Evolutionary conservation across 176 grass and related monocot genomes (phyloP).

Genomic region (Ensete ventricosum): DNA sequence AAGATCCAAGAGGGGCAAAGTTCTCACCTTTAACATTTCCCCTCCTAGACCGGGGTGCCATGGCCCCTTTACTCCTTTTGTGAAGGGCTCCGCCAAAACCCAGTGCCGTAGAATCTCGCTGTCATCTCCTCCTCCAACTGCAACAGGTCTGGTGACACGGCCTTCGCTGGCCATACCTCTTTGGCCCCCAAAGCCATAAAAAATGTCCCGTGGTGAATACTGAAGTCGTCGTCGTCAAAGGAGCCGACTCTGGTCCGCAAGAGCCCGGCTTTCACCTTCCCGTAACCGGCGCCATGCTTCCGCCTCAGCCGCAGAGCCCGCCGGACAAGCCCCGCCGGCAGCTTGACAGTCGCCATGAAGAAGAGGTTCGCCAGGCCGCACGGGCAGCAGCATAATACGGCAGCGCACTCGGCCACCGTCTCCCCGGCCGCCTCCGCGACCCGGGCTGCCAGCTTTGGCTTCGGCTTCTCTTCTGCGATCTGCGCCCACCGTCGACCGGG

Average conservation of each 20-base stretch:
- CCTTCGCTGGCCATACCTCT: neutral
- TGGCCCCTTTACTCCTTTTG: neutral
- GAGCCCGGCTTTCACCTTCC: slow-evolving; percentile 1
- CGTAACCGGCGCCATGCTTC: neutral
- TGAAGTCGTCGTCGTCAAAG: slow-evolving; percentile 3
- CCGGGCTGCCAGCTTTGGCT: neutral
- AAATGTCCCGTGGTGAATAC: neutral
- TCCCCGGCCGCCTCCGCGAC: slow-evolving; percentile 48
- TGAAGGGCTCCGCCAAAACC: slow-evolving; percentile 52
- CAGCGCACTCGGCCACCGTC: slow-evolving; percentile 60
- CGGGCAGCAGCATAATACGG: slow-evolving; percentile 73
- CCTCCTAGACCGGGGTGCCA: too few relatives aligned
- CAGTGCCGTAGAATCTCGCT: slow-evolving; percentile 36
- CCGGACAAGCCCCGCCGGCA: slow-evolving; percentile 25
- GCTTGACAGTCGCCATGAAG: slow-evolving; percentile 21
- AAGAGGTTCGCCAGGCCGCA: slow-evolving; percentile 48
- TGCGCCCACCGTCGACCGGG: neutral
- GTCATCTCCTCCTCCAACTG: slow-evolving; percentile 38
- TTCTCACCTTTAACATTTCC: too few relatives aligned
- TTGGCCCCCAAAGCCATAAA: neutral
- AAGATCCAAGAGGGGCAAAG: too few relatives aligned
- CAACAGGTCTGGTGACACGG: slow-evolving; percentile 6
- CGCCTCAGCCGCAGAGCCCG: neutral
- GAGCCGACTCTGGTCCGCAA: slow-evolving; percentile 14
- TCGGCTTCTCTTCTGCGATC: neutral